Evolutionary conservation across 1,284 basidiomycete species (phyloP), one percentile per base, ranked within the genome.

Genomic region (Austroboletus novae-zelandiae): DNA sequence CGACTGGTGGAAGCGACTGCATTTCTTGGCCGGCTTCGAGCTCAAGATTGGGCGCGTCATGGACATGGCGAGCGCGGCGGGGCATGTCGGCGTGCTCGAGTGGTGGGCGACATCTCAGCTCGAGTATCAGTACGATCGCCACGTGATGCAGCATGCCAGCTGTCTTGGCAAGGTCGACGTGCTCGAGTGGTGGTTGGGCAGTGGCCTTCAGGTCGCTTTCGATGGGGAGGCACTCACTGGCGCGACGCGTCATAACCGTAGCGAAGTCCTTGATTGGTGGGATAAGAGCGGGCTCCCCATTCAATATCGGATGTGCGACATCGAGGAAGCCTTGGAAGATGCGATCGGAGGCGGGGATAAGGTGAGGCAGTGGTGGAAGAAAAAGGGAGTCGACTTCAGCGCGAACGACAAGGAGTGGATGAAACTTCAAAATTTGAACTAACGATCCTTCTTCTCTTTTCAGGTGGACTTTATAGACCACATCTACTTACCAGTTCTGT

Each of bases 191-290:
- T 92, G 90, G 91, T 65, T 86, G 39, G 78, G 79, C 20, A 87
- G 84, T 57, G 86, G 86, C 15, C 66, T 91, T 41, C 84, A 86
- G 60, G 71, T 91, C 51, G 77, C 83, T 37, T 92, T 87, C 64
- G 89, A 93, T 64, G 83, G 81, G 55, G 89, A 92, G 52, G 84
- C 81, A 9, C 72, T 93, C 50, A 80, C 79, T 5, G 84, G 86
- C 31, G 89, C 90, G 29, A 91, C 90, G 25, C 75, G 84, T 56
- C 83, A 90, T 65, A 88, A 91, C 57, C 77, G 84, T 37, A 82
- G 85, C n/a, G 85, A 87, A 58, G 86, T 89, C 20, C 71, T 93
- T 29, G 83, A 89, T 55, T 93, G 90, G 90, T 93, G 91, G 91
- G 79, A 88, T 55, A 78, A 79, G 57, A 86, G 81, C 47, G 83